These are phyloP conservation scores for Talaromyces wortmannii DNA, from an alignment of 495 filamentous ascomycete species.

Conservation along the genomic window DNA sequence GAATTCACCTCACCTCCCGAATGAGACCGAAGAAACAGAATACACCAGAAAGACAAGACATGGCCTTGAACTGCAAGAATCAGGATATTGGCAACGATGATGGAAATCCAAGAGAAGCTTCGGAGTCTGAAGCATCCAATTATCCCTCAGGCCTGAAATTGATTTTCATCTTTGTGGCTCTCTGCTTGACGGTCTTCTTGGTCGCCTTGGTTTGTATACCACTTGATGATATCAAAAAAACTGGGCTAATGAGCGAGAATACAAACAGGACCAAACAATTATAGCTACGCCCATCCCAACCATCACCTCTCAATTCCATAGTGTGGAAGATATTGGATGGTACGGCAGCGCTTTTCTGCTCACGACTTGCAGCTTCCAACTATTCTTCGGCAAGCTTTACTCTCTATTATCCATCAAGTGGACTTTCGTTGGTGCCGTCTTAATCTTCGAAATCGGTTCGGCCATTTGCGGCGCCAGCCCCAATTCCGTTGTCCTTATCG, in stretches of 20 bases:
- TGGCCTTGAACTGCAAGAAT: background rate
- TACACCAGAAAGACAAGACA: background rate
- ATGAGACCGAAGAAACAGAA: background rate
- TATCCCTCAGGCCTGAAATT: slow-evolving; percentile 42
- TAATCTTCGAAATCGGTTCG: slow-evolving; percentile 15
- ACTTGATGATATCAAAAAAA: background rate
- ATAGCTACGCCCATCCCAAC: slow-evolving; percentile 46
- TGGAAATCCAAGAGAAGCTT: background rate
- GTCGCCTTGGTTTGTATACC: slow-evolving; percentile 42
- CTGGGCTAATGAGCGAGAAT: slow-evolving; percentile 1
- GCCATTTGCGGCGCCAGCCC: slow-evolving; percentile 12
- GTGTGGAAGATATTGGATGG: slow-evolving; percentile 48
- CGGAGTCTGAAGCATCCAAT: slow-evolving; percentile 13
- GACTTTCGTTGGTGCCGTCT: slow-evolving; percentile 10
- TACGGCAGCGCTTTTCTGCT: slow-evolving; percentile 50
- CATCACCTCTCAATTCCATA: slow-evolving; percentile 46
- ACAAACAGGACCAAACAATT: slow-evolving; percentile 37
- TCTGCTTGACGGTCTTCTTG: slow-evolving; percentile 50
- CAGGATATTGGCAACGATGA: background rate
- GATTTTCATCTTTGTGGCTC: slow-evolving; percentile 38
- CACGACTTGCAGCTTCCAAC: slow-evolving; percentile 16
- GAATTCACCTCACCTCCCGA: background rate
- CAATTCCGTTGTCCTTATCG: slow-evolving; percentile 13
- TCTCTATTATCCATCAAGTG: slow-evolving; percentile 11
- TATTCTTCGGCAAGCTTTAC: slow-evolving; percentile 10